Conservation (phyloP, 805 yeast species). For the Debaryomyces castellii region DNA sequence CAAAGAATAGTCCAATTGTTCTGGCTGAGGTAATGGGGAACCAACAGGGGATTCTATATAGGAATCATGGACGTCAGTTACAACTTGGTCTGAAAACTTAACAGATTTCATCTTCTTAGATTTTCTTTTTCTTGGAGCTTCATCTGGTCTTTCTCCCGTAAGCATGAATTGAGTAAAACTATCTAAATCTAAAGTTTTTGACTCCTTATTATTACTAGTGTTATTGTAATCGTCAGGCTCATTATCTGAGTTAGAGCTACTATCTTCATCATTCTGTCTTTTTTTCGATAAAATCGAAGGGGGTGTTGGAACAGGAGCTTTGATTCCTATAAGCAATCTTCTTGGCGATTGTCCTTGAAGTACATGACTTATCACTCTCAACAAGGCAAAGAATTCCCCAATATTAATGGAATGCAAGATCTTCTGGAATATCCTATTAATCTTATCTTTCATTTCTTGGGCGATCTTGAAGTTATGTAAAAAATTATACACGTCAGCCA, state of each 20-base stretch:
- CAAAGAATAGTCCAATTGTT: slow-evolving; percentile 54
- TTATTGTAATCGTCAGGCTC: slow-evolving; percentile 9
- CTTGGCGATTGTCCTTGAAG: slow-evolving; percentile 54
- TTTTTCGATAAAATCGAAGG: slow-evolving; percentile 69
- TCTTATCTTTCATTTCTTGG: slow-evolving; percentile 47
- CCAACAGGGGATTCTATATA: slow-evolving; percentile 17
- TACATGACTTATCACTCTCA: slow-evolving; percentile 77
- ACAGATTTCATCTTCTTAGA: slow-evolving; percentile 57
- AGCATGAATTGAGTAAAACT: slow-evolving; percentile 80
- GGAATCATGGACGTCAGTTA: slow-evolving; percentile 37
- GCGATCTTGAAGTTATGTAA: slow-evolving; percentile 73
- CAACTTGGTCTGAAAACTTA: slow-evolving; percentile 68
- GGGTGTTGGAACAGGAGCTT: slow-evolving; percentile 76
- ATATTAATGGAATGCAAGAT: slow-evolving; percentile 64
- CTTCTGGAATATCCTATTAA: slow-evolving; percentile 51
- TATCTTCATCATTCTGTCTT: slow-evolving; percentile 47
- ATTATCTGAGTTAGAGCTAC: slow-evolving; percentile 19
- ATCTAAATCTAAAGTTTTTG: slow-evolving; percentile 68
- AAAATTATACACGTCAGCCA: slow-evolving; percentile 78
- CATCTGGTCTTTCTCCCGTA: slow-evolving; percentile 72
- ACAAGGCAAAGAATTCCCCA: slow-evolving; percentile 86
- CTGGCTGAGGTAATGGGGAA: slow-evolving; percentile 19
- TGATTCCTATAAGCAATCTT: slow-evolving; percentile 49
- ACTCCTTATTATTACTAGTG: slow-evolving; percentile 3
- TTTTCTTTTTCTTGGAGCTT: slow-evolving; percentile 35